Conservation (phyloP, 2,329 filamentous ascomycete species). For the Scopulariopsis brevicaulis region DNA sequence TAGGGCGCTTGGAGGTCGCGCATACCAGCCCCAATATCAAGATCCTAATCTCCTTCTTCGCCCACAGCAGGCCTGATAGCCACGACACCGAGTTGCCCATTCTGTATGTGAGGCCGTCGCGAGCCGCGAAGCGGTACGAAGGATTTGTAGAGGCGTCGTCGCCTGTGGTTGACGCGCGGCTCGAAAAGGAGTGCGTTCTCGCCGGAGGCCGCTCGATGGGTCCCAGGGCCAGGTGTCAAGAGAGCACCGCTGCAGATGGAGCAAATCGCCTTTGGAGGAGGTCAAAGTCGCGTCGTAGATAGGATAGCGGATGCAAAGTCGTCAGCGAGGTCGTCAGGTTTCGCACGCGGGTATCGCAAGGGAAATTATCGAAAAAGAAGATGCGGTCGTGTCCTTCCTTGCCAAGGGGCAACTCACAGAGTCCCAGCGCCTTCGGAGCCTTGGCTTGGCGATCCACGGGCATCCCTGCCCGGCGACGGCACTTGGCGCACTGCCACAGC, state of each 20-base stretch:
- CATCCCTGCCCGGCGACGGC: background rate
- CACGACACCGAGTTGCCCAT: conserved; percentile 58
- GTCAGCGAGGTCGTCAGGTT: background rate
- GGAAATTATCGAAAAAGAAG: background rate
- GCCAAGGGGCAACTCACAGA: background rate
- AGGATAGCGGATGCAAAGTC: background rate
- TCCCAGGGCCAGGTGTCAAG: background rate
- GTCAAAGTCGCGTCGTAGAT: background rate
- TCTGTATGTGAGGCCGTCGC: conserved; percentile 16
- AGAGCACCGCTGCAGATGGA: background rate
- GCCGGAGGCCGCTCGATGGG: background rate
- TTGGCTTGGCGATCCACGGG: background rate
- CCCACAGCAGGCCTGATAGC: conserved; percentile 66
- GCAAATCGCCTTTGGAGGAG: background rate
- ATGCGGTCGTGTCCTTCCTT: background rate
- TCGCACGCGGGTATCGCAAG: background rate
- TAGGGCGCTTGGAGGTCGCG: background rate
- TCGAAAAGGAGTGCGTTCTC: background rate
- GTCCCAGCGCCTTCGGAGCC: background rate
- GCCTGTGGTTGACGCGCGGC: background rate
- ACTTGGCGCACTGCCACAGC: background rate
- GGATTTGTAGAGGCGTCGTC: background rate
- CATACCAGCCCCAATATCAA: conserved; percentile 85
- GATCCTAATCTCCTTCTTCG: conserved; percentile 97
- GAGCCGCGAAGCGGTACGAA: background rate